Evolutionary conservation across 805 yeast species (phyloP), one percentile per base, ranked within the genome.

Genomic region (Teunomyces panamensis): DNA sequence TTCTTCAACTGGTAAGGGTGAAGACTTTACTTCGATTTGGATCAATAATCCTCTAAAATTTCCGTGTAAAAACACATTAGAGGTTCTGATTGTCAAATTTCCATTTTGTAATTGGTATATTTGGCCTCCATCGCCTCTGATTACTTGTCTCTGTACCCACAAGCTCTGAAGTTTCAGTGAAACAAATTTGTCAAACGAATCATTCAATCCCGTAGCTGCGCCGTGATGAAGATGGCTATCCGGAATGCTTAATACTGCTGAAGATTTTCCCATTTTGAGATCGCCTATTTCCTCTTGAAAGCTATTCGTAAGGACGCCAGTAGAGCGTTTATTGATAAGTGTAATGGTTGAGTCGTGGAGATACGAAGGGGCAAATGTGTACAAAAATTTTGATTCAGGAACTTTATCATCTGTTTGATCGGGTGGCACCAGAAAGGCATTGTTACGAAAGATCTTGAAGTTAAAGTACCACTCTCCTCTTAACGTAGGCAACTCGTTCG

Each of bases 101-200:
- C 84, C 85, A 42, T 68, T 63, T 63, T 74, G 77, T 2, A 86
- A 57, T 50, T 79, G 78, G 58, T 84, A 87, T 4, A 80, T 78
- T 45, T 77, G 76, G 0, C 96, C 96, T 8, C 86, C 85, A 50
- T 86, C 91, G 1, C 92, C 94, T 56, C 80, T 78, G 43, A 87
- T 75, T 8, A 78, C 71, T 62, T 88, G 96, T 50, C 88, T 71
- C 39, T 79, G 73, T 0, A 73, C 66, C 96, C 96, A 88, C 44
- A 84, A 60, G 52, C 87, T 79, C 59, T 82, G 85, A 46, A 88
- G 63, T 56, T 85, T 84, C 29, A 75, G 74, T 16, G 69, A 69
- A 2, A 84, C 61, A 39, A 87, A 73, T 32, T 63, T 59, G 44
- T 83, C 88, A 56, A 86, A 77, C 24, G 77, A 72, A 49, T 84